Evolutionary conservation across 176 grass and related monocot species (phyloP).

Genomic region (Hyparrhenia diplandra): DNA sequence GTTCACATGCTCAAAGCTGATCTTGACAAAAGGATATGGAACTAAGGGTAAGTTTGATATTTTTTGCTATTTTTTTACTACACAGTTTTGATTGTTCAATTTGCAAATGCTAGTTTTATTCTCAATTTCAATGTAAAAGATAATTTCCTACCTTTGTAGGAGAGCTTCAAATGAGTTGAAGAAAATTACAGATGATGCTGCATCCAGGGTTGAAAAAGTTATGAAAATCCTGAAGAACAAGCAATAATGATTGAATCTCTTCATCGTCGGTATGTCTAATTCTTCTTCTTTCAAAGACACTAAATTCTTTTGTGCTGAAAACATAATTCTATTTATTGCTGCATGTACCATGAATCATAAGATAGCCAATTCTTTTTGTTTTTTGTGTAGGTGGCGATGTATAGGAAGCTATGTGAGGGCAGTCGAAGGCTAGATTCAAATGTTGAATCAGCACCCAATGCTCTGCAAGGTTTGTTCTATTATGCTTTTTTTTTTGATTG

Average conservation of each 20-base stretch:
- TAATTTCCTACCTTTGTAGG: conserved; percentile 50
- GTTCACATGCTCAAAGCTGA: conserved; percentile 68
- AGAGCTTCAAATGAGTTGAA: conserved; percentile 73
- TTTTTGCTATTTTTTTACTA: background rate
- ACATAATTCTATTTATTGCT: background rate
- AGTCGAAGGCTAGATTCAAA: conserved; percentile 49
- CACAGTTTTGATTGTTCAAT: background rate
- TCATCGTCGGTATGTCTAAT: conserved; percentile 83
- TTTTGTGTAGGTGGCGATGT: conserved; percentile 89
- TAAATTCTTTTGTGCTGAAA: background rate
- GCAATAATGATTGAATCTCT: conserved; percentile 92
- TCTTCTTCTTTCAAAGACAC: conserved; percentile 6
- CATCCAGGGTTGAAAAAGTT: conserved; percentile 76
- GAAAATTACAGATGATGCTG: conserved; percentile 53
- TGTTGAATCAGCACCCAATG: conserved; percentile 40
- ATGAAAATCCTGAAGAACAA: conserved; percentile 96
- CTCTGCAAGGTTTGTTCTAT: conserved; percentile 47
- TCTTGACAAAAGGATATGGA: conserved; percentile 74
- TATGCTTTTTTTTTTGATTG: background rate
- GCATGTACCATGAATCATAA: too few species aligned
- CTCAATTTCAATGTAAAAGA: background rate
- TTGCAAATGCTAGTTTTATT: background rate
- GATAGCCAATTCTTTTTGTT: too few species aligned
- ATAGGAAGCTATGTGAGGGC: conserved; percentile 88
- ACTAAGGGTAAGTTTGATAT: conserved; percentile 50